These are phyloP conservation scores for Brassica juncea DNA, from an alignment of 345 rosid genomes.

Conservation along the genomic window DNA sequence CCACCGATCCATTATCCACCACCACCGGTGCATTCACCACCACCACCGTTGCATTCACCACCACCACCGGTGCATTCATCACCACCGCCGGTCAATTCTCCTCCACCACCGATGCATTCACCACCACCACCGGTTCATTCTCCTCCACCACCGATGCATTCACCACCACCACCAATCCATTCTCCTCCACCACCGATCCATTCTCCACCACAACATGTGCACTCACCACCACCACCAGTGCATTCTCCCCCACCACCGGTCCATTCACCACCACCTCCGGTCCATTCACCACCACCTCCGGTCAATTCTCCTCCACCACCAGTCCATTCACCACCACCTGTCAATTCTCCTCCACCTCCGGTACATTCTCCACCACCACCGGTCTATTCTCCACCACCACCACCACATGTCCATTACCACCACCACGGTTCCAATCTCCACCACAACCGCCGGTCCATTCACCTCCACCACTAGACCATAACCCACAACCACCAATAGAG, in stretches of 20 bases:
- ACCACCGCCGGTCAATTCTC: slow-evolving; percentile 8
- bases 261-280: neutral
- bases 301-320: slow-evolving; percentile 15
- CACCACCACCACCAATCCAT: neutral
- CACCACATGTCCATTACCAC: slow-evolving; percentile 28
- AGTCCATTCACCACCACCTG: neutral
- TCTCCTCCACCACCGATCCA: slow-evolving; percentile 35
- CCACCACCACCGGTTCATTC: neutral
- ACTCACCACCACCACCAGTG: slow-evolving; percentile 35
- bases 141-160: neutral
- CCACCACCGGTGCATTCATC: neutral
- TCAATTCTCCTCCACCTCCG: neutral
- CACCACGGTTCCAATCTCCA: slow-evolving; percentile 22
- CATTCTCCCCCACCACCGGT: slow-evolving; percentile 25
- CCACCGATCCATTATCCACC: slow-evolving; percentile 14
- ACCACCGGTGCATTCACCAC: slow-evolving; percentile 25
- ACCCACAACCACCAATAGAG: slow-evolving; percentile 28
- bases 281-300: slow-evolving; percentile 35
- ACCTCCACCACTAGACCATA: slow-evolving; percentile 25
- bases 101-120: neutral
- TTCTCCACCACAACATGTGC: neutral
- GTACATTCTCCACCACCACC: neutral
- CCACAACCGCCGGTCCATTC: slow-evolving; percentile 31
- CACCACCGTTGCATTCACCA: slow-evolving; percentile 27
- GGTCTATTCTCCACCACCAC: slow-evolving; percentile 9